Percentiles rank a stretch among this genome's conserved stretches.
Conservation (phyloP, 441 rosid genomes). For the Euphorbia schlechtendalii region DNA sequence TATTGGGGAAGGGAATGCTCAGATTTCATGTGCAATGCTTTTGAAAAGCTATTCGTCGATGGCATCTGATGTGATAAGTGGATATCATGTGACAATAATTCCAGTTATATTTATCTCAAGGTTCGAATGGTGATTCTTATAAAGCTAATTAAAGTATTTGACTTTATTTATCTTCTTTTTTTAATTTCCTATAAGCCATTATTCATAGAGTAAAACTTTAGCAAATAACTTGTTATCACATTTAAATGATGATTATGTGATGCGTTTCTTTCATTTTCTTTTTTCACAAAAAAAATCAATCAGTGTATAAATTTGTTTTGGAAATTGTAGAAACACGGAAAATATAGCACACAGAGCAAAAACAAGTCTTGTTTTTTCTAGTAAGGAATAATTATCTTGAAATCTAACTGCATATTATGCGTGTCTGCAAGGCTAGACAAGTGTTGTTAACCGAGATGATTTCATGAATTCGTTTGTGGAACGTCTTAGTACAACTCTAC, state of each 20-base stretch:
- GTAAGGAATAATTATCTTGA: too few species aligned
- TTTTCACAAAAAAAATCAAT: not conserved
- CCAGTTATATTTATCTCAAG: slow-evolving; percentile 88
- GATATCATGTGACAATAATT: slow-evolving; percentile 58
- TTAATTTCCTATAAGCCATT: not conserved
- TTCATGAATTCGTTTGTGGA: not conserved
- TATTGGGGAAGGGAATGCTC: slow-evolving; percentile 71
- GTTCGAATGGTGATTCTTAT: slow-evolving; percentile 28
- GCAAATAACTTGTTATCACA: not conserved
- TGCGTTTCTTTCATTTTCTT: not conserved
- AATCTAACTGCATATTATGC: not conserved
- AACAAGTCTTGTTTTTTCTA: not conserved
- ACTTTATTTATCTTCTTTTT: not conserved
- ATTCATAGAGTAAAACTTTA: not conserved
- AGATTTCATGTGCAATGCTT: slow-evolving; percentile 77
- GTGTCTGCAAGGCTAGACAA: not conserved
- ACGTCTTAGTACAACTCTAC: not conserved
- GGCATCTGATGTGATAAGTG: slow-evolving; percentile 73
- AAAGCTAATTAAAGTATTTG: not conserved
- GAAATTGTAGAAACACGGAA: not conserved
- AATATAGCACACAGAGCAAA: not conserved
- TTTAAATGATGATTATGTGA: not conserved
- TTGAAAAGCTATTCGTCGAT: slow-evolving; percentile 69
- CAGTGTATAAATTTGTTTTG: not conserved
- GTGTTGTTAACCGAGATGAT: not conserved